Conservation (phyloP, 352 stramenopile species). For the Blastocystis sp. region DNA sequence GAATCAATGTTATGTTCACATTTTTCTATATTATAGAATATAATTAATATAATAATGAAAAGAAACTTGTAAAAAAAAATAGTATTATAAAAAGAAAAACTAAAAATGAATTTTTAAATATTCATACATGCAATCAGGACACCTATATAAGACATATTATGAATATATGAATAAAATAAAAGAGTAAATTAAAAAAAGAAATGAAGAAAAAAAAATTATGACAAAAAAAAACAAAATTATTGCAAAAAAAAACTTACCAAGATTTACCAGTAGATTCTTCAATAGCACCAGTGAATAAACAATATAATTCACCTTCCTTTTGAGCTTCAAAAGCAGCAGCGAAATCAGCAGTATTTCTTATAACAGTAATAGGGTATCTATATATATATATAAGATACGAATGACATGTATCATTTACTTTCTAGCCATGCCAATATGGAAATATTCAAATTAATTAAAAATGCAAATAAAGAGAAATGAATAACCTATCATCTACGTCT, state of each 20-base stretch:
- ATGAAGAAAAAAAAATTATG: too few species aligned
- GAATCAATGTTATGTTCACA: constrained; percentile 18
- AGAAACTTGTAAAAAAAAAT: too few species aligned
- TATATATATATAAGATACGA: neutral
- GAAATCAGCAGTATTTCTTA: constrained; percentile 32
- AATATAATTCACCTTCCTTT: constrained; percentile 3
- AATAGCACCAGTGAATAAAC: constrained; percentile 34
- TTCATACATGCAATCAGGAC: constrained; percentile 22
- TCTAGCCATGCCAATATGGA: constrained; percentile 31
- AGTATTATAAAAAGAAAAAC: constrained; percentile 14
- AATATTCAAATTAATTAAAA: constrained; percentile 26
- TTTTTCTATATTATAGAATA: too few species aligned
- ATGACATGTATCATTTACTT: neutral
- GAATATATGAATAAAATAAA: too few species aligned
- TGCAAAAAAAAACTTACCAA: constrained; percentile 4
- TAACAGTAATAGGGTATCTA: constrained; percentile 36
- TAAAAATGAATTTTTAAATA: neutral
- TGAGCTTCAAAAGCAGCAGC: constrained; percentile 25
- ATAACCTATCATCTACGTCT: too few species aligned
- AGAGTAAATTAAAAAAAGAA: too few species aligned
- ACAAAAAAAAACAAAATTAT: neutral
- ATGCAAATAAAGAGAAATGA: too few species aligned
- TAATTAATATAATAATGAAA: too few species aligned
- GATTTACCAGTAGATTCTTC: constrained; percentile 29
- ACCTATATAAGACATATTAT: too few species aligned